These are phyloP conservation scores for Neurospora sp. DNA, from an alignment of 2,329 filamentous ascomycete species.

Conservation along the genomic window DNA sequence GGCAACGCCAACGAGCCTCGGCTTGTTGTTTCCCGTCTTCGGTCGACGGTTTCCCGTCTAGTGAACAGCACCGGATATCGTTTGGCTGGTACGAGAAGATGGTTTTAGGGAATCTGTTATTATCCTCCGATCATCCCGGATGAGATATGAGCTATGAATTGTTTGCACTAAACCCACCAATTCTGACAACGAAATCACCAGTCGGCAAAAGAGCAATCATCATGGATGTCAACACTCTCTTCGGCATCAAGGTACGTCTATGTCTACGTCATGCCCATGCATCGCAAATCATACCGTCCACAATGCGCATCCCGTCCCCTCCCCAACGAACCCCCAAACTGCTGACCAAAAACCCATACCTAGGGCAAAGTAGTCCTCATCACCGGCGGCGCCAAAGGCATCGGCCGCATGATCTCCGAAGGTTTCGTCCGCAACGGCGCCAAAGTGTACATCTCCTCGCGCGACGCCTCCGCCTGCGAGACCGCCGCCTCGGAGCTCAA, in stretches of 20 bases:
- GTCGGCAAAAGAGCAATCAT: conserved; percentile 6
- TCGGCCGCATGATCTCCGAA: conserved; percentile 58
- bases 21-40: background rate
- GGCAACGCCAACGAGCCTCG: background rate
- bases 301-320: background rate
- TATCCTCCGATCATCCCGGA: background rate
- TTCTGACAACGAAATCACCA: background rate
- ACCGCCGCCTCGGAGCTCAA: conserved; percentile 47
- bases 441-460: conserved; percentile 56
- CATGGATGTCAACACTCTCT: conserved; percentile 47
- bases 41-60: background rate
- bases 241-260: conserved; percentile 46
- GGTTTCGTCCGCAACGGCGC: conserved; percentile 56
- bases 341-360: background rate
- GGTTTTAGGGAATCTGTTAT: background rate
- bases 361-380: conserved; percentile 50
- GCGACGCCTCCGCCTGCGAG: conserved; percentile 49
- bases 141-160: background rate
- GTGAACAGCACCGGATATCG: background rate
- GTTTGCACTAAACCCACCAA: background rate
- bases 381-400: conserved; percentile 50
- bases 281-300: background rate
- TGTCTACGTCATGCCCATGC: background rate
- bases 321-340: background rate
- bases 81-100: background rate